Evolutionary conservation across 176 grass and related monocot species (phyloP), one percentile per base, ranked within the genome.

Genomic region (barley (Hordeum vulgare)): DNA sequence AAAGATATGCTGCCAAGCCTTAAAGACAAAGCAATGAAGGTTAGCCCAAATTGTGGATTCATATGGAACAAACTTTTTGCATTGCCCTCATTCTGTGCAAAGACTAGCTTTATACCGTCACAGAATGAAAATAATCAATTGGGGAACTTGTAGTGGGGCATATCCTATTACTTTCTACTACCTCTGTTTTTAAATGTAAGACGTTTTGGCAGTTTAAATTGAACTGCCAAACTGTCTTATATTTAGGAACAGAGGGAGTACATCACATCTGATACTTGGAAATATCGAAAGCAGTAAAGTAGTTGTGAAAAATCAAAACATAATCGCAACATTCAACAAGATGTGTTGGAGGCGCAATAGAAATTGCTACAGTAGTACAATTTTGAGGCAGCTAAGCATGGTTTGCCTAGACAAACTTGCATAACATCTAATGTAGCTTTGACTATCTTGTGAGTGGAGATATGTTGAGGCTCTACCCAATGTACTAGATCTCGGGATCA

Each of bases 21-120:
- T 9, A 95, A 98, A 79, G 92, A 98, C 89, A 98, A 93, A 89
- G 93, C 96, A 78, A 91, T 98, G 89, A 98, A 98, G 96, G 93
- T 95, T 86, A 62, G 81, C 5, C 33, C 73, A 66, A 37, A 42
- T 89, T 69, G 59, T 85, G 54, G 72, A 63, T 80, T 87, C 29
- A 53, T 75, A 71, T 56, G 61, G 44, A 83, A 73, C 42, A 24
- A 42, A 11, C 40, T 63, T 45, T 71, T 71, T 42, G n/a, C 28
- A 21, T 42, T 84, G 13, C 0, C 20, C 31, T 51, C 36, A 56
- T 66, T 69, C 44, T 24, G 4, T 33, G 15, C 27, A 75, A 75
- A 59, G 39, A 69, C 34, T 63, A 66, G 24, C 44, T 18, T 51
- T 74, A 51, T 11, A 57, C 33, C 58, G 11, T 28, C 66, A 63